These are phyloP conservation scores for Colletotrichum navitas DNA, from an alignment of 2,329 filamentous ascomycete genomes.

Conservation along the genomic window DNA sequence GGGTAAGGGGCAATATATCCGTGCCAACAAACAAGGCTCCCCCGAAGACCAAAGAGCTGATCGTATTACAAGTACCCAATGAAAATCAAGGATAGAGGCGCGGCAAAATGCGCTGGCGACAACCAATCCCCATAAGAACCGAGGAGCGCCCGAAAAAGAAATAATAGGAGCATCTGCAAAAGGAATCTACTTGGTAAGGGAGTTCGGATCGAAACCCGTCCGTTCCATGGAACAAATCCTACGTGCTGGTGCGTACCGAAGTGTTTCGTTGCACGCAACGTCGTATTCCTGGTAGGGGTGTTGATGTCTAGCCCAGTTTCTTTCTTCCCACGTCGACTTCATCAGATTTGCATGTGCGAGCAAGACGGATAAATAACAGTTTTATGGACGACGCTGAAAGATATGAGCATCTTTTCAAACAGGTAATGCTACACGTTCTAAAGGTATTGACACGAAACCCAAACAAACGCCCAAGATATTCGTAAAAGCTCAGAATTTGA, in stretches of 20 bases:
- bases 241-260: neutral
- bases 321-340: neutral
- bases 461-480: constrained; percentile 35
- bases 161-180: neutral
- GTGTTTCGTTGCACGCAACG: neutral
- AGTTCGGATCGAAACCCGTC: neutral
- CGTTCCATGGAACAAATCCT: neutral
- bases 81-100: constrained; percentile 3
- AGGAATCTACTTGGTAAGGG: too few relatives aligned
- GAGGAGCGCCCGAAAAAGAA: too few relatives aligned
- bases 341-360: neutral
- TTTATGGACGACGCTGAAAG: constrained; percentile 5
- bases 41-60: neutral
- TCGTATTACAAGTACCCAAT: neutral
- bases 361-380: neutral
- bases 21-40: neutral
- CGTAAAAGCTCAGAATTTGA: constrained; percentile 28
- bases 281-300: neutral
- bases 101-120: neutral
- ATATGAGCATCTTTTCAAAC: neutral
- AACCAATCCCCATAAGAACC: neutral
- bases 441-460: constrained; percentile 34
- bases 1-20: neutral
- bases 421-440: constrained; percentile 16
- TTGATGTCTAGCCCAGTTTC: neutral